phyloP scores from a whole-genome alignment of 352 stramenopile species.

The Phytophthora pseudosyringae region DNA sequence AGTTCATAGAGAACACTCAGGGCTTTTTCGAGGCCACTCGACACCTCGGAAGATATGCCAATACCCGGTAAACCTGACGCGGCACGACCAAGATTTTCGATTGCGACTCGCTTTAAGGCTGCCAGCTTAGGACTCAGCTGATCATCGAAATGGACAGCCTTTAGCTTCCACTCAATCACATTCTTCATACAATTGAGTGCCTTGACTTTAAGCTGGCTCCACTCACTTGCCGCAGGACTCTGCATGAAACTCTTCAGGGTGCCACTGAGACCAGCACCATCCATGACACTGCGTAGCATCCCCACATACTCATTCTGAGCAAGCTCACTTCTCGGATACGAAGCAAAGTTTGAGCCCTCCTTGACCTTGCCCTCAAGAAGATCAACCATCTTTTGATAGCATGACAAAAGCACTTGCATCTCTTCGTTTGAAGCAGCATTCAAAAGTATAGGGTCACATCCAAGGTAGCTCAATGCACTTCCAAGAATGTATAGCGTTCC shows the following conservation, averaged over 20 bases:
- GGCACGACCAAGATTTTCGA: conserved; percentile 47
- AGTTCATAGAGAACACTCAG: conserved; percentile 37
- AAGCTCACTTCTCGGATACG: conserved; percentile 46
- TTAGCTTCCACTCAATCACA: conserved; percentile 54
- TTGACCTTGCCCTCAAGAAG: conserved; percentile 35
- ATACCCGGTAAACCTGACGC: conserved; percentile 37
- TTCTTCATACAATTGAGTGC: conserved; percentile 35
- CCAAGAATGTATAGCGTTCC: conserved; percentile 48
- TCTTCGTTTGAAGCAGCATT: conserved; percentile 22
- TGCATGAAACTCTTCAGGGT: conserved; percentile 36
- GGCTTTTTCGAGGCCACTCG: conserved; percentile 30
- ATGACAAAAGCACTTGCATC: conserved; percentile 31
- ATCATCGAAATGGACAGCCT: conserved; percentile 47
- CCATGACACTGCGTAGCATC: conserved; percentile 49
- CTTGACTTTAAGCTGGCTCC: conserved; percentile 41
- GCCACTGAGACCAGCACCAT: conserved; percentile 46
- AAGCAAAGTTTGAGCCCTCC: conserved; percentile 40
- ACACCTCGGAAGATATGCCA: conserved; percentile 17
- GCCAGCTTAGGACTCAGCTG: conserved; percentile 48
- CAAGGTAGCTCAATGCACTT: conserved; percentile 40
- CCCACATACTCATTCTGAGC: conserved; percentile 49
- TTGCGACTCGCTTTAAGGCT: conserved; percentile 44
- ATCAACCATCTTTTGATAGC: conserved; percentile 36
- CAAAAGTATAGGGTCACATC: conserved; percentile 5
- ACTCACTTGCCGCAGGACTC: conserved; percentile 29